A percentile compares a stretch with the other conserved stretches of the same genome.
Evolutionary conservation across 1,284 basidiomycete species (phyloP).

Genomic region (Cerrena zonata): DNA sequence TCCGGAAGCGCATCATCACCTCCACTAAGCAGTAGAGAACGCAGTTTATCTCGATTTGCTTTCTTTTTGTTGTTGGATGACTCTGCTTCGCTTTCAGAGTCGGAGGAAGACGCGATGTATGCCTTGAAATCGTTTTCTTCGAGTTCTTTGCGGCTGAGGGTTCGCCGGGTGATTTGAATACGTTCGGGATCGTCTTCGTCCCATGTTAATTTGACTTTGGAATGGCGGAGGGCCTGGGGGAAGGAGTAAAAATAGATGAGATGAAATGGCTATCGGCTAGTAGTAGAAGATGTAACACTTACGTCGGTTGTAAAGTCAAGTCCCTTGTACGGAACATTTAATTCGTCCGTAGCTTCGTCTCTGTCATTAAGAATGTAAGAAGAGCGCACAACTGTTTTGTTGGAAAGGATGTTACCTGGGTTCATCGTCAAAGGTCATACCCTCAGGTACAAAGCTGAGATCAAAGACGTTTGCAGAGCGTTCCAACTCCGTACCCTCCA

Average conservation of each 20-base stretch:
- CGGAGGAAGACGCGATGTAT: conserved; percentile 67
- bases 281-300: conserved; percentile 21
- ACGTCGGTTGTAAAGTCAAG: conserved; percentile 94
- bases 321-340: conserved; percentile 65
- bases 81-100: conserved; percentile 38
- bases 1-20: conserved; percentile 64
- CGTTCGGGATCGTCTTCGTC: conserved; percentile 96
- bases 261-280: neutral
- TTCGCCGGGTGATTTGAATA: conserved; percentile 71
- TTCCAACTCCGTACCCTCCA: conserved; percentile 94
- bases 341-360: conserved; percentile 75
- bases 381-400: no score
- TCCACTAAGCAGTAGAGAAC: conserved; percentile 65
- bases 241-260: conserved; percentile 62
- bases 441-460: conserved; percentile 88
- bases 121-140: conserved; percentile 85
- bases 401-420: conserved; percentile 46
- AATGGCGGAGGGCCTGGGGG: conserved; percentile 87
- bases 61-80: conserved; percentile 24
- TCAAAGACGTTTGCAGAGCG: conserved; percentile 96
- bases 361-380: no score
- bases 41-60: conserved; percentile 56
- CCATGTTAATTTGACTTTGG: conserved; percentile 97
- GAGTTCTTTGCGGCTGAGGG: conserved; percentile 76
- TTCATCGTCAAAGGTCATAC: conserved; percentile 84